phyloP scores from a whole-genome alignment of 2,329 filamentous ascomycete genomes.

The Paradendryphiella salina region DNA sequence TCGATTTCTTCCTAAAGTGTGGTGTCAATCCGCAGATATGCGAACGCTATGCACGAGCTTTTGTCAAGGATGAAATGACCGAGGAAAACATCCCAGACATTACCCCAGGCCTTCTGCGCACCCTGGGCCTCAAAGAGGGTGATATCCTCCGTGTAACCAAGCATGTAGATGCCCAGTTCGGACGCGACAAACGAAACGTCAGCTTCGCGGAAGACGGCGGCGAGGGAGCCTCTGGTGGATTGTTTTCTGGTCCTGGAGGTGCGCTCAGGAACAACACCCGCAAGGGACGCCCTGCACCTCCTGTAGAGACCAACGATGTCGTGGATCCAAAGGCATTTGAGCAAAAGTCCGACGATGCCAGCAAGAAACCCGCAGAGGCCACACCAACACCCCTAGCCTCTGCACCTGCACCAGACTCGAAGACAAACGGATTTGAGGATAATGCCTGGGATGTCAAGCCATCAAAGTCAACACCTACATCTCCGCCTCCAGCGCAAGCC shows the following conservation, averaged over 20 bases:
- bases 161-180: conserved; percentile 77
- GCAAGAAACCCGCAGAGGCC: conserved; percentile 52
- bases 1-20: conserved; percentile 93
- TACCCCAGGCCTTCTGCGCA: conserved; percentile 77
- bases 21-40: conserved; percentile 92
- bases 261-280: conserved; percentile 90
- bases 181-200: conserved; percentile 61
- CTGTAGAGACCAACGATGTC: conserved; percentile 81
- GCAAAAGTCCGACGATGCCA: conserved; percentile 55
- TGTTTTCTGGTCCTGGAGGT: conserved; percentile 94
- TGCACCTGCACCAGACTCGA: conserved; percentile 54
- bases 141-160: conserved; percentile 97
- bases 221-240: conserved; percentile 66
- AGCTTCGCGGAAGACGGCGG: conserved; percentile 63
- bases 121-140: conserved; percentile 89
- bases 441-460: conserved; percentile 97
- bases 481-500: conserved; percentile 49
- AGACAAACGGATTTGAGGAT: conserved; percentile 78
- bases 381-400: conserved; percentile 56
- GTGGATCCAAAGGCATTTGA: conserved; percentile 87
- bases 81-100: conserved; percentile 91
- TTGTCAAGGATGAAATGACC: conserved; percentile 90
- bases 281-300: conserved; percentile 83
- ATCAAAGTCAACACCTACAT: conserved; percentile 59
- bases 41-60: conserved; percentile 90